A percentile compares a stretch with the other conserved stretches of the same genome.
phyloP scores from a whole-genome alignment of 148 eudicot species.

The Rhododendron simsii region DNA sequence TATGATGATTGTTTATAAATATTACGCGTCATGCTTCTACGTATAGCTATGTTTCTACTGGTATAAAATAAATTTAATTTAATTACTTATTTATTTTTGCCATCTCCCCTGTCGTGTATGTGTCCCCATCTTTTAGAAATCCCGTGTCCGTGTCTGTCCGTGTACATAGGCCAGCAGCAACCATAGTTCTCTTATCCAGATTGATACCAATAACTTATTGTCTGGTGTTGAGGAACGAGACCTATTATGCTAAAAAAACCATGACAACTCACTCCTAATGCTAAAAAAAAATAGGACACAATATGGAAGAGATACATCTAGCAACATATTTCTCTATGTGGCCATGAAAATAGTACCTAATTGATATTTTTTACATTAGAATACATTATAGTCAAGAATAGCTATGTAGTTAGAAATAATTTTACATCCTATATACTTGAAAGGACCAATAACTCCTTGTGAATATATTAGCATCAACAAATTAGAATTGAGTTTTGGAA shows the following conservation, averaged over 20 bases:
- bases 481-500: not conserved
- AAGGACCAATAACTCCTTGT: not conserved
- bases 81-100: not conserved
- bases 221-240: not conserved
- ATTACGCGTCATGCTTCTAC: not conserved
- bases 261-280: not conserved
- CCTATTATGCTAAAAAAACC: not conserved
- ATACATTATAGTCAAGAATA: not conserved
- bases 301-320: not conserved
- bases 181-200: not conserved
- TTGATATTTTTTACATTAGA: not conserved
- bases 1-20: not conserved
- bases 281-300: not conserved
- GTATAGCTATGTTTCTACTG: not conserved
- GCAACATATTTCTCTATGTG: not conserved
- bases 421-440: not conserved
- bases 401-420: not conserved
- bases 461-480: not conserved
- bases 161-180: not conserved
- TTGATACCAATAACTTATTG: not conserved
- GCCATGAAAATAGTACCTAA: not conserved
- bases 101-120: not conserved
- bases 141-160: not conserved
- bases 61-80: too few relatives aligned
- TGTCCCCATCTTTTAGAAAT: not conserved